Evolutionary conservation across 2,329 filamentous ascomycete species (phyloP), one percentile per base, ranked within the genome.

Genomic region (Colletotrichum cereale): DNA sequence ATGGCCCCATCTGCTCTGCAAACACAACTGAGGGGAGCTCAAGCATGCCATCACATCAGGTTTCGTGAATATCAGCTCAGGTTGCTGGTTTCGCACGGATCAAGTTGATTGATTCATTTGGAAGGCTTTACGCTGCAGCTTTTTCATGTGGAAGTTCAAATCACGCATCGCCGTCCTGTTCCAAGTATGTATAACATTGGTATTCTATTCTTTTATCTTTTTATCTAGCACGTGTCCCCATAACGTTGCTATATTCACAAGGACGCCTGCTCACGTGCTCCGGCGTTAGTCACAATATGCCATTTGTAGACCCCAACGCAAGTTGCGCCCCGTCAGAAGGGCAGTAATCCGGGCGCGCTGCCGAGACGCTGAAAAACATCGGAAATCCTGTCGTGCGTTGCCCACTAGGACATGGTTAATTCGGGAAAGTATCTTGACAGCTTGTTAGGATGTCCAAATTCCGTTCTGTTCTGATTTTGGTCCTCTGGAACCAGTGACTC

Each of bases 371-470:
- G 12, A 3, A 3, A 18, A 26, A 50, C 21, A 10, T 38, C 29
- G 12, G 5, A 18, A 31, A 2, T n/a, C n/a, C 8, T 52, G 12
- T 12, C 36, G 26, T 36, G 18, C 5, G 16, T 60, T 14, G 34
- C 18, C 42, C 18, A 21, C 47, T 64, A 73, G 58, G 67, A 72
- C 71, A 74, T 72, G 29, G 73, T 74, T 34, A 74, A 62, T 31
- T 74, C 73, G 14, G 73, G 73, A 34, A 74, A 74, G 62, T 66
- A 74, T 55, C 73, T 72, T 34, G 73, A 73, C 57, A 74, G 26
- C 65, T 74, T 74, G n/a, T 74, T 67, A 29, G 73, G 73, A 67
- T 74, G 71, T 21, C 73, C 73, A 24, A 74, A 72, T 47, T 72
- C 70, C 47, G 66, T 71, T 42, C 70, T 72, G n/a, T 26, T 55